These are phyloP conservation scores for Melanopsichium pennsylvanicum DNA, from an alignment of 1,284 basidiomycete genomes.

Conservation along the genomic window DNA sequence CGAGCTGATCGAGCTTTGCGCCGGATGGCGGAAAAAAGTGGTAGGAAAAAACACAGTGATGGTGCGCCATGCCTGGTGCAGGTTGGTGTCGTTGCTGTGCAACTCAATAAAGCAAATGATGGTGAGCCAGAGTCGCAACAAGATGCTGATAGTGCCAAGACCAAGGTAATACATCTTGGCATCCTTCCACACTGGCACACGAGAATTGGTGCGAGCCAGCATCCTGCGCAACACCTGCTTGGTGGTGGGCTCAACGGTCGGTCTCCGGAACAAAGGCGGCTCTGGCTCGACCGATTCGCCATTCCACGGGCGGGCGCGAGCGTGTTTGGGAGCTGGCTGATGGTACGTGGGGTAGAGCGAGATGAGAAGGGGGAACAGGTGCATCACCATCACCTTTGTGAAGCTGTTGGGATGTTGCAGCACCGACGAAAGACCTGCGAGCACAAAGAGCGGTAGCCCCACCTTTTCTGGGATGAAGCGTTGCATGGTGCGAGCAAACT, in stretches of 20 bases:
- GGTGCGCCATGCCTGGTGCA: constrained; percentile 9
- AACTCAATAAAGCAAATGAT: constrained; percentile 8
- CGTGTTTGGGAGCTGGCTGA: background rate
- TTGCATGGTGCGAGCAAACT: constrained; percentile 9
- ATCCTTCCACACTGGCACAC: constrained; percentile 8
- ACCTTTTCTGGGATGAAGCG: constrained; percentile 19
- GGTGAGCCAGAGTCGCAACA: constrained; percentile 21
- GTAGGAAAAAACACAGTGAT: constrained; percentile 19
- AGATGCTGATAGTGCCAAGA: constrained; percentile 18
- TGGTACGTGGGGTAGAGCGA: constrained; percentile 65
- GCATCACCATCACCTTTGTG: constrained; percentile 74
- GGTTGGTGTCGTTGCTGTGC: background rate
- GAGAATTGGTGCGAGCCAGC: constrained; percentile 8
- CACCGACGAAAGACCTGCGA: constrained; percentile 70
- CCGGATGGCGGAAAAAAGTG: constrained; percentile 41
- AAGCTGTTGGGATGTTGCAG: constrained; percentile 70
- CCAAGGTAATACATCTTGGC: constrained; percentile 22
- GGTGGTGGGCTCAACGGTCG: background rate
- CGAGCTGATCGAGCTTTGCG: constrained; percentile 44
- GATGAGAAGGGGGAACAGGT: constrained; percentile 72
- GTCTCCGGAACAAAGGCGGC: background rate
- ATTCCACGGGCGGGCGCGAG: background rate
- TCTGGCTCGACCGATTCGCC: background rate
- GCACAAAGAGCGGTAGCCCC: constrained; percentile 66
- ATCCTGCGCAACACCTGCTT: constrained; percentile 7